These are phyloP conservation scores for Stachybotrys chlorohalonatus DNA, from an alignment of 2,329 filamentous ascomycete species.

Conservation along the genomic window DNA sequence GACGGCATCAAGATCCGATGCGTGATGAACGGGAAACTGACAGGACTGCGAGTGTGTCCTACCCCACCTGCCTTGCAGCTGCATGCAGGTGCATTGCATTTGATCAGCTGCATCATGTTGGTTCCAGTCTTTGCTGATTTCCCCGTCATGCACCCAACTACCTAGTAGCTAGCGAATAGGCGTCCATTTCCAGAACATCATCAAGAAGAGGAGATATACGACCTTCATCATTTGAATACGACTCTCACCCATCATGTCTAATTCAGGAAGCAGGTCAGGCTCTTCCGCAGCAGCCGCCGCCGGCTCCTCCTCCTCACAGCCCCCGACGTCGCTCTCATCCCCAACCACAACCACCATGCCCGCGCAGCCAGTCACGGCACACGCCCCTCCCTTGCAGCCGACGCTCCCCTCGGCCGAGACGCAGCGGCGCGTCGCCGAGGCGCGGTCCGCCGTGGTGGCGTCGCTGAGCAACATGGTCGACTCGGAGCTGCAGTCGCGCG, in stretches of 20 bases:
- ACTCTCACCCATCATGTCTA: neutral
- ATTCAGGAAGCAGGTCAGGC: neutral
- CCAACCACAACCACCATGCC: slow-evolving; percentile 3
- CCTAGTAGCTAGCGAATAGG: no score
- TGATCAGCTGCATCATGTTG: neutral
- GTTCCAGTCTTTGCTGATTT: no score
- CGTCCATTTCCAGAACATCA: no score
- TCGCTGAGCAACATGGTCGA: slow-evolving; percentile 63
- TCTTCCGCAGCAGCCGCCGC: neutral
- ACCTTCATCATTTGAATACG: neutral
- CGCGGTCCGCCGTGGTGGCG: slow-evolving; percentile 50
- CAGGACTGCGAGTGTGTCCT: neutral
- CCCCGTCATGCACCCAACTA: no score
- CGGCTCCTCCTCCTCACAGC: slow-evolving; percentile 1
- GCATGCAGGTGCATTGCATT: neutral
- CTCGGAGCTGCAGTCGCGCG: slow-evolving; percentile 57
- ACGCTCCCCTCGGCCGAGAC: slow-evolving; percentile 32
- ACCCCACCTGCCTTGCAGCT: neutral
- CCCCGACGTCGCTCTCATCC: slow-evolving; percentile 1
- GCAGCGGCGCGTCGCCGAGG: slow-evolving; percentile 42
- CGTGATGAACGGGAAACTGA: neutral
- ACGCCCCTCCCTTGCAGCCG: slow-evolving; percentile 16
- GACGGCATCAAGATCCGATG: neutral
- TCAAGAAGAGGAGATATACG: neutral
- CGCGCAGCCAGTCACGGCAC: neutral